A percentile compares a stretch with the other conserved stretches of the same genome.
Conservation (phyloP, 116 monocot species). For the Papilionanthe hybrid region DNA sequence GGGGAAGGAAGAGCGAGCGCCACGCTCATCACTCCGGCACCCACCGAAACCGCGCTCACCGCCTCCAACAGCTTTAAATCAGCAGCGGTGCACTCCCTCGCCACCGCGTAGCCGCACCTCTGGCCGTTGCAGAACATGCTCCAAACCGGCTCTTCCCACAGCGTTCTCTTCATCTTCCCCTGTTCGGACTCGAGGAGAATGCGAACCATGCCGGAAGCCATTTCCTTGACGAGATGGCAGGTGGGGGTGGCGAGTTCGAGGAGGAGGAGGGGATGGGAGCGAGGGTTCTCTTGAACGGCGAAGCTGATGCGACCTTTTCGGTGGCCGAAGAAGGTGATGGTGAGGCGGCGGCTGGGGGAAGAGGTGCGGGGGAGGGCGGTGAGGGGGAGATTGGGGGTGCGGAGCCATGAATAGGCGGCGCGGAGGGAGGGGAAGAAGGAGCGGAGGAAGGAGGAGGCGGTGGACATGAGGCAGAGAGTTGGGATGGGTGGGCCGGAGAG, state of each 20-base stretch:
- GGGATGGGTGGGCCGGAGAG: background rate
- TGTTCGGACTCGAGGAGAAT: slow-evolving; percentile 54
- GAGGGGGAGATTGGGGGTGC: background rate
- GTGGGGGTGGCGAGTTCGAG: slow-evolving; percentile 23
- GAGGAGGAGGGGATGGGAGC: slow-evolving; percentile 18
- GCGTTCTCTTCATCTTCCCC: slow-evolving; percentile 3
- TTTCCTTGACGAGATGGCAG: slow-evolving; percentile 34
- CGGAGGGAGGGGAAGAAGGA: slow-evolving; percentile 7
- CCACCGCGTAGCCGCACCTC: slow-evolving; percentile 40
- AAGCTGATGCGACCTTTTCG: slow-evolving; percentile 32
- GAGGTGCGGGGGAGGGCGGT: background rate
- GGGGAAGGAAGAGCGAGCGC: background rate
- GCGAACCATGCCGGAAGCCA: slow-evolving; percentile 54
- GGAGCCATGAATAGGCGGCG: slow-evolving; percentile 5
- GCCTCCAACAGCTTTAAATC: slow-evolving; percentile 29
- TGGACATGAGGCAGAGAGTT: background rate
- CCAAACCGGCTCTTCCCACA: slow-evolving; percentile 61
- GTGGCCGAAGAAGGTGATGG: slow-evolving; percentile 33
- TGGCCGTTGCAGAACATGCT: slow-evolving; percentile 57
- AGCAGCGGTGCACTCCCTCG: slow-evolving; percentile 19
- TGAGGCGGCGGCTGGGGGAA: background rate
- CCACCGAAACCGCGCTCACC: slow-evolving; percentile 39
- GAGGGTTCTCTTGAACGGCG: slow-evolving; percentile 18
- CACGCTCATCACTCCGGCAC: slow-evolving; percentile 45
- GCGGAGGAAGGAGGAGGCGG: slow-evolving; percentile 12